Base-by-base conservation (phyloP, 768 basidiomycete species). In the Chalciporus piperatus region DNA sequence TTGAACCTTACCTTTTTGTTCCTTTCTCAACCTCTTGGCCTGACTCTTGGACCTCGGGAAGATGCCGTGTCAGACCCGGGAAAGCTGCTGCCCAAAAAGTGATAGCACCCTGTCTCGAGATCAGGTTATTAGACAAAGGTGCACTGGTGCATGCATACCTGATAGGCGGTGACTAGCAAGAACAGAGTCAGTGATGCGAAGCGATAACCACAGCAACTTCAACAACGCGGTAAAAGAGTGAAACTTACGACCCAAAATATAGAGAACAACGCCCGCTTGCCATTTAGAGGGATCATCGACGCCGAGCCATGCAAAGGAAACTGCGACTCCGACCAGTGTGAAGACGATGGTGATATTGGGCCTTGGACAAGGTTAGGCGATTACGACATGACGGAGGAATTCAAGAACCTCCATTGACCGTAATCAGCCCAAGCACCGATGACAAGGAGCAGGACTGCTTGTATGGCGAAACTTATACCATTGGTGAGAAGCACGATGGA, bases 1-100 rank as follows among this genome's bases (percentile, higher is more conserved):
- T 6, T 3, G 37, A 4, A 8, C 2, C 72, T 45, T 43, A 83
- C 85, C 71, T 64, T 69, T 84, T 85, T 4, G 58, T 60, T 9
- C 77, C 79, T 8, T 62, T 48, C 38, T 68, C 66, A 2, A 70
- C 72, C 43, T 76, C 66, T 4, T 48, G 51, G 5, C 73, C 68
- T 2, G 84, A 87, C 45, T 73, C 65, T 54, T 78, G 74, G n/a
- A 90, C 80, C 58, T 87, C 82, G 0, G 85, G 83, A 23, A 89
- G 75, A 63, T 89, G 79, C 9, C 81, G 76, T 22, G 84, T 83
- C 14, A 91, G 74, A 16, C 85, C 87, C 1, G 88, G 87, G 63
- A 91, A 89, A 12, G 89, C 88, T 12, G 89, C 89, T 0, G 85
- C 87, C 87, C 87, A 91, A 67, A 90, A 91, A 0, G 88, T 89